A percentile compares a stretch with the other conserved stretches of the same genome.
These are phyloP conservation scores for Schrenkiella parvula DNA, from an alignment of 345 rosid species.

Conservation along the genomic window DNA sequence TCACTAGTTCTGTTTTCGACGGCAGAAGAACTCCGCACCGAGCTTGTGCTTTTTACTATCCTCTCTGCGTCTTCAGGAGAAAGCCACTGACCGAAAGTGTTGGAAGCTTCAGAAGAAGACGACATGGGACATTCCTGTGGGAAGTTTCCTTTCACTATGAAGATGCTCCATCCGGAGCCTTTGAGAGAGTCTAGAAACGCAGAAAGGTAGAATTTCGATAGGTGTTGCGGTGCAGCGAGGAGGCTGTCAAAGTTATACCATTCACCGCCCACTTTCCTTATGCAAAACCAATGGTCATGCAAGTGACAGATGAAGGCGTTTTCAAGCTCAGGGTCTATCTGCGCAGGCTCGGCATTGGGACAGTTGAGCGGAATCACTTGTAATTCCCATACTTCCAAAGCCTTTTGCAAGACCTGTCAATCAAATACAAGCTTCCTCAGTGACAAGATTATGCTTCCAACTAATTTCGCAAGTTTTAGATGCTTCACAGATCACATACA, in stretches of 20 bases:
- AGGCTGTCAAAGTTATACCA: slow-evolving; percentile 98
- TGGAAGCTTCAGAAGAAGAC: slow-evolving; percentile 65
- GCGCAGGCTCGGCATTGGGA: slow-evolving; percentile 91
- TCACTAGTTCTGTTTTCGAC: slow-evolving; percentile 22
- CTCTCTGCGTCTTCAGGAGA: slow-evolving; percentile 86
- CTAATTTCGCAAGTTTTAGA: background rate
- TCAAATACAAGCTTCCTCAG: slow-evolving; percentile 14
- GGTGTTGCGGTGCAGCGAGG: slow-evolving; percentile 78
- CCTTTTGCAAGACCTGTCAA: slow-evolving; percentile 81
- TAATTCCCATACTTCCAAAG: slow-evolving; percentile 90
- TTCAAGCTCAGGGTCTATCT: slow-evolving; percentile 80
- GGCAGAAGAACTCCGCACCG: slow-evolving; percentile 34
- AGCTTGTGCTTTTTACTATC: slow-evolving; percentile 57
- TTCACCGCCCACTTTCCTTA: slow-evolving; percentile 79
- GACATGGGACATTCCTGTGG: slow-evolving; percentile 73
- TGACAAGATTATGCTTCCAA: background rate
- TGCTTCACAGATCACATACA: background rate
- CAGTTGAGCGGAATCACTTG: slow-evolving; percentile 84
- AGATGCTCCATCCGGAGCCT: slow-evolving; percentile 91
- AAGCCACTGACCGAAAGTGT: slow-evolving; percentile 84
- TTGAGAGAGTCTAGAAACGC: slow-evolving; percentile 81
- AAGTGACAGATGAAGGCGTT: slow-evolving; percentile 89
- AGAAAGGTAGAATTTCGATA: slow-evolving; percentile 83
- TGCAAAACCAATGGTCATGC: slow-evolving; percentile 96
- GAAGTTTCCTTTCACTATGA: slow-evolving; percentile 85